phyloP scores from a whole-genome alignment of 75 land plant genomes.

The Isoetes taiwanensis region DNA sequence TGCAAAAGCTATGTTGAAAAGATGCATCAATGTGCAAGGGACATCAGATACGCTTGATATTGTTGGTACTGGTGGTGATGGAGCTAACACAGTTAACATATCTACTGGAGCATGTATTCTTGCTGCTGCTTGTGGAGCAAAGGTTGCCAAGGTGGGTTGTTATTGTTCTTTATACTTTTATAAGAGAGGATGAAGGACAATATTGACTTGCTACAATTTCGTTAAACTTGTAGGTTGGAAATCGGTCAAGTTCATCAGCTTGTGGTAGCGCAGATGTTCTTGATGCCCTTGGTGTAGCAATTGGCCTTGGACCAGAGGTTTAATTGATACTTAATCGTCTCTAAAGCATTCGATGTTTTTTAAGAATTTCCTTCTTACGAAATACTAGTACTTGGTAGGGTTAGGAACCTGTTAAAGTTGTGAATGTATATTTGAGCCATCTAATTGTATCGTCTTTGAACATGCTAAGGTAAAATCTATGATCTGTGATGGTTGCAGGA shows the following conservation, averaged over 20 bases:
- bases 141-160: slow-evolving; percentile 67
- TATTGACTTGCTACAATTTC: neutral
- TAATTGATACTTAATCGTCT: neutral
- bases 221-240: slow-evolving; percentile 59
- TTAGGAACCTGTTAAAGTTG: neutral
- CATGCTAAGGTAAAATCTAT: neutral
- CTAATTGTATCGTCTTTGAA: neutral
- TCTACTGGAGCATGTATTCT: slow-evolving; percentile 88
- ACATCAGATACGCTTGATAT: slow-evolving; percentile 66
- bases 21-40: slow-evolving; percentile 46
- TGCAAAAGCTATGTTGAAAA: slow-evolving; percentile 74
- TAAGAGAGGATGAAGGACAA: neutral
- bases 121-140: slow-evolving; percentile 87
- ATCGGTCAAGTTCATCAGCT: slow-evolving; percentile 81
- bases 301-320: slow-evolving; percentile 80
- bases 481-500: slow-evolving; percentile 17
- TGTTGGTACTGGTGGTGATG: slow-evolving; percentile 98
- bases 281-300: slow-evolving; percentile 68
- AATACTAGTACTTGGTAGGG: neutral
- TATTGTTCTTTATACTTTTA: too few species aligned
- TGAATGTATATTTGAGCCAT: neutral
- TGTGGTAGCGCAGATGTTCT: slow-evolving; percentile 99
- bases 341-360: neutral
- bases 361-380: neutral
- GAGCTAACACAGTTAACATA: slow-evolving; percentile 87